Percentiles rank a stretch among this genome's conserved stretches.
Evolutionary conservation across 179 eudicot species (phyloP).

Genomic region (Gypsophila paniculata): DNA sequence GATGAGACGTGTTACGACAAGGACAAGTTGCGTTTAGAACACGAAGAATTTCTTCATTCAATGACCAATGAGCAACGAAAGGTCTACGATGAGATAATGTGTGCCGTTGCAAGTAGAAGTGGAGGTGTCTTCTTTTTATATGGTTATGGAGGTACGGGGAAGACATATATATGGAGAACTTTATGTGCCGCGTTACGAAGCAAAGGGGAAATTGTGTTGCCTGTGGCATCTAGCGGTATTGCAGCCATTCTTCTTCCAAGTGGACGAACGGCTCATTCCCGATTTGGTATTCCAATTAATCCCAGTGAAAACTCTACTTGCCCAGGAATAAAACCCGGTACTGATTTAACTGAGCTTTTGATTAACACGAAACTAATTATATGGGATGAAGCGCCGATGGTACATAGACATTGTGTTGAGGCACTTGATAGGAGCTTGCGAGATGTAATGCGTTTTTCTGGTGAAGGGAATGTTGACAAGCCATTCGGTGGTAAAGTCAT

Average conservation of each 20-base stretch:
- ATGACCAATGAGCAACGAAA: background rate
- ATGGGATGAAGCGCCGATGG: too few species aligned
- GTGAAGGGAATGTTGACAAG: too few species aligned
- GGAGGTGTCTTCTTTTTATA: constrained; percentile 1
- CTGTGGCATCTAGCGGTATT: background rate
- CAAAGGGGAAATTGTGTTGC: background rate
- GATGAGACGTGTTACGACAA: background rate
- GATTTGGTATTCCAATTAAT: too few species aligned
- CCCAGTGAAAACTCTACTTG: too few species aligned
- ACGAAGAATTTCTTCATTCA: background rate
- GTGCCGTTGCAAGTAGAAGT: background rate
- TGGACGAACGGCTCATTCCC: background rate
- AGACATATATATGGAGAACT: background rate
- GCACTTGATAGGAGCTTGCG: too few species aligned
- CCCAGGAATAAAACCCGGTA: too few species aligned
- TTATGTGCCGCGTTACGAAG: constrained; percentile 1
- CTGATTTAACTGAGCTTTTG: too few species aligned
- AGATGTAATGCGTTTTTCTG: too few species aligned
- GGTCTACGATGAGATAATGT: background rate
- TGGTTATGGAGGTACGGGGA: background rate
- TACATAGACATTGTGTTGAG: too few species aligned
- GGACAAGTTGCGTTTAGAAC: background rate
- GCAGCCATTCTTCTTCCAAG: background rate
- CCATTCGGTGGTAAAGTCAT: too few species aligned
- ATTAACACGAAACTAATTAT: too few species aligned